These are phyloP conservation scores for Aspergillus haitiensis DNA, from an alignment of 495 filamentous ascomycete species.

Conservation along the genomic window DNA sequence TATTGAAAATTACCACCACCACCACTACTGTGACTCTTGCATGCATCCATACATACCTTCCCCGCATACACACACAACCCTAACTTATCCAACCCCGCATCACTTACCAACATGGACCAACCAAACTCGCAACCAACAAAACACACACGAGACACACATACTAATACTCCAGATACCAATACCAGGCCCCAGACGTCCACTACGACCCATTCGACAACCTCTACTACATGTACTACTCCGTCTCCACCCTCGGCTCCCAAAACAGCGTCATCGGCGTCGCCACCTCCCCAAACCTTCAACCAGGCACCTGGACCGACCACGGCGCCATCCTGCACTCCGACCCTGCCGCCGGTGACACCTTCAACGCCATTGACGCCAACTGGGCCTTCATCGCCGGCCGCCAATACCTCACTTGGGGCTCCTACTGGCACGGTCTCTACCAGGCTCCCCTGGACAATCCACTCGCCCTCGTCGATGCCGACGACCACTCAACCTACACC, in stretches of 20 bases:
- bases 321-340: conserved; percentile 49
- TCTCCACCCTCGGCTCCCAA: conserved; percentile 64
- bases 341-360: conserved; percentile 42
- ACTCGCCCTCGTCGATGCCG: conserved; percentile 32
- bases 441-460: conserved; percentile 56
- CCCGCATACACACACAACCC: too few species aligned
- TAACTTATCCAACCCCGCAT: neutral
- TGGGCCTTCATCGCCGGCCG: conserved; percentile 49
- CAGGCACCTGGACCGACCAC: conserved; percentile 58
- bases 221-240: conserved; percentile 74
- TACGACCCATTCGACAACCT: conserved; percentile 46
- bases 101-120: neutral
- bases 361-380: conserved; percentile 74
- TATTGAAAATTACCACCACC: too few species aligned
- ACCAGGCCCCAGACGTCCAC: conserved; percentile 65
- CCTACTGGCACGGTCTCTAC: conserved; percentile 68
- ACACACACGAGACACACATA: too few species aligned
- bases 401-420: conserved; percentile 64
- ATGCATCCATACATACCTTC: too few species aligned
- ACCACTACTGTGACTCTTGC: too few species aligned
- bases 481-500: conserved; percentile 28
- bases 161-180: neutral
- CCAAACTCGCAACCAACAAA: neutral
- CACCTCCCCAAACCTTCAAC: conserved; percentile 59
- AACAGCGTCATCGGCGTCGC: conserved; percentile 67